Evolutionary conservation across 2,329 filamentous ascomycete species (phyloP), one percentile per base, ranked within the genome.

Genomic region (Fusarium tjaetaba): DNA sequence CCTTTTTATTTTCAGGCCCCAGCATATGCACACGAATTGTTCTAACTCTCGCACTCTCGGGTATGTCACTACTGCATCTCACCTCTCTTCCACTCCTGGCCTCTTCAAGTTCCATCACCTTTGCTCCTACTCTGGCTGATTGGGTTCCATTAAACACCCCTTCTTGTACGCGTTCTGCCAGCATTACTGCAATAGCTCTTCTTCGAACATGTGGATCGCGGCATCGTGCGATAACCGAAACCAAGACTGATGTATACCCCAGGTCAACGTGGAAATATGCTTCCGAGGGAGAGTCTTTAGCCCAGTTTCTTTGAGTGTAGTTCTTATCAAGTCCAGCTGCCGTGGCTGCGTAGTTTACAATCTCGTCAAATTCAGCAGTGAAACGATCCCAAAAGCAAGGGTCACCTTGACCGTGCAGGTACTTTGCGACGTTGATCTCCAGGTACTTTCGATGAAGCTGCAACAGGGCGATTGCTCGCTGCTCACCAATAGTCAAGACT

Each of bases 311-410:
- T 4, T 8, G 15, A 2, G 34, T 26, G 6, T 56, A 39, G 8
- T 48, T 15, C 11, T 52, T 3, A 5, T 71, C 43, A 3, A 73
- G 45, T 0, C 70, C 61, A 0, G 66, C 62, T 3, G 71, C 71
- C 0, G 46, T 60, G 6, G 38, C 30, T 0, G 71, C 70, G 4
- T 11, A 45, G 2, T 38, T 20, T 7, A 73, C 28, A 3, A 73
- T 73, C 1, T 73, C 49, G 0, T 46, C 48, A 8, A 73, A 73
- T 7, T 73, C 57, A 0, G 36, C 5, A 0, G 57, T 73, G 15
- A 70, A 73, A 1, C 34, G 49, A 5, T 73, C 71, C 70, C 71
- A 73, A n/a, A 73, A 73, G 7, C 61, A 73, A 2, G 70, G 70
- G 13, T 73, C 45, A 0, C 70, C 70, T 38, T 71, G 66, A 1